Evolutionary conservation across 176 grass and related monocot species (phyloP).

Genomic region (Echinochloa phyllopogon): DNA sequence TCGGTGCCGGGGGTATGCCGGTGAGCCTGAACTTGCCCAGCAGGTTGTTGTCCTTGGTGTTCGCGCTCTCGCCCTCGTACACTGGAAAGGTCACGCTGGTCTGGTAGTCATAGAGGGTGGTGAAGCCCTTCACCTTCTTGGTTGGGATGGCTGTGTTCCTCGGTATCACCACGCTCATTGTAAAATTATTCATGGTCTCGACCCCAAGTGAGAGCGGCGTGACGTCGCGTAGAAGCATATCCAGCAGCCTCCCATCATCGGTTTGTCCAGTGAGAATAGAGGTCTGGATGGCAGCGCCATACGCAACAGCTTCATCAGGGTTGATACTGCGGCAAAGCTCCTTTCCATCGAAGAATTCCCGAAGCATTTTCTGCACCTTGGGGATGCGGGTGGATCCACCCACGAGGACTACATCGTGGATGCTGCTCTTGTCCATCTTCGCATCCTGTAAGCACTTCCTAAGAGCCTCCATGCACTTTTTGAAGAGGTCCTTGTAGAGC

Average conservation of each 20-base stretch:
- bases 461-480: constrained; percentile 46
- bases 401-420: constrained; percentile 57
- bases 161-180: constrained; percentile 63
- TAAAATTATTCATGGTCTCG: no score
- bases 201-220: constrained; percentile 54
- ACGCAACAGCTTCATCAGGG: constrained; percentile 54
- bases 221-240: constrained; percentile 44
- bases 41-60: constrained; percentile 56
- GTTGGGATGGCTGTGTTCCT: constrained; percentile 60
- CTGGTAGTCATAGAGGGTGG: constrained; percentile 46
- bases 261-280: constrained; percentile 36
- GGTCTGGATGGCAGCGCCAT: constrained; percentile 57
- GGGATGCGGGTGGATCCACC: constrained; percentile 66
- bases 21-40: constrained; percentile 52
- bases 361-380: constrained; percentile 46
- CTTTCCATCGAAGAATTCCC: constrained; percentile 54
- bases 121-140: constrained; percentile 41
- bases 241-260: neutral
- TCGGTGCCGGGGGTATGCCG: constrained; percentile 54
- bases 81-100: no score
- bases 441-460: constrained; percentile 55
- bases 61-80: constrained; percentile 54
- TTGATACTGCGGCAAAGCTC: constrained; percentile 62
- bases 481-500: constrained; percentile 53
- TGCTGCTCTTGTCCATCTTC: constrained; percentile 43